Evolutionary conservation across 805 yeast genomes (phyloP).

Genomic region (Ogataea trehalophila): DNA sequence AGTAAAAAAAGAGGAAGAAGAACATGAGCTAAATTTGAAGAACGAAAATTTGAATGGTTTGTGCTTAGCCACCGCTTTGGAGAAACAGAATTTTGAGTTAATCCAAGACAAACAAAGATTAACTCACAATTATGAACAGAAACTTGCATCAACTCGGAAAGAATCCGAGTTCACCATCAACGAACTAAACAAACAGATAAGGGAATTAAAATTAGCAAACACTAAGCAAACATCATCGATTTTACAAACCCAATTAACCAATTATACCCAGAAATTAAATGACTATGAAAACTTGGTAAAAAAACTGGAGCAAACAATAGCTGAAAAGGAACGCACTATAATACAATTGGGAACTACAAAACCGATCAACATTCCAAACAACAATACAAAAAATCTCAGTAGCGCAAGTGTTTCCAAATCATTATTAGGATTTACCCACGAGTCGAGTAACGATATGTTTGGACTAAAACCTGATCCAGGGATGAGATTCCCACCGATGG

Average conservation of each 20-base stretch:
- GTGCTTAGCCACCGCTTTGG: not conserved
- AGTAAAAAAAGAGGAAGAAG: not conserved
- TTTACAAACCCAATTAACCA: not conserved
- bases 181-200: too few species aligned
- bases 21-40: not conserved
- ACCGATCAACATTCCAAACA: slow-evolving; percentile 21
- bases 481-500: not conserved
- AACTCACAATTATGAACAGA: not conserved
- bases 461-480: not conserved
- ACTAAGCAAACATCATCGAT: too few species aligned
- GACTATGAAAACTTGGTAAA: slow-evolving; percentile 4
- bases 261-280: slow-evolving; percentile 10
- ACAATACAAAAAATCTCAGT: not conserved
- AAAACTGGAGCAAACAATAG: slow-evolving; percentile 8
- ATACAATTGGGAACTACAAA: slow-evolving; percentile 15
- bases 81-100: not conserved
- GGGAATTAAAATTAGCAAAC: too few species aligned
- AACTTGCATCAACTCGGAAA: not conserved
- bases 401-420: not conserved
- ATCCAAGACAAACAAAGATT: not conserved
- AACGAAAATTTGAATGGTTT: not conserved
- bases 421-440: slow-evolving; percentile 4
- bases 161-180: not conserved
- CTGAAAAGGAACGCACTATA: slow-evolving; percentile 14
- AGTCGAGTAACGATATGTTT: slow-evolving; percentile 6